phyloP scores from a whole-genome alignment of 805 yeast species.

The Hanseniaspora thailandica region DNA sequence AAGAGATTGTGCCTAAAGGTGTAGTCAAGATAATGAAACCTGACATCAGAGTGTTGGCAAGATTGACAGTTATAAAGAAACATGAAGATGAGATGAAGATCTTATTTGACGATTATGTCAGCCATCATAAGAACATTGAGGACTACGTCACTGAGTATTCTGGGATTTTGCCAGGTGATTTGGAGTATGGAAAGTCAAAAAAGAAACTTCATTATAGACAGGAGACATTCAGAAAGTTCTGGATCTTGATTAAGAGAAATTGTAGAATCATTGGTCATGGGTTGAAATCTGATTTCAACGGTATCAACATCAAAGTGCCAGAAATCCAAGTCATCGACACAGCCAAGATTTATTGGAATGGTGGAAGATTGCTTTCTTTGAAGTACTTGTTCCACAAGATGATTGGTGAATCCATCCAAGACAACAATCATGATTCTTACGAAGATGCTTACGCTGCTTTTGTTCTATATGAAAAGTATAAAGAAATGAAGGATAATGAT shows the following conservation, averaged over 20 bases:
- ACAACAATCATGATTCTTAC: conserved; percentile 90
- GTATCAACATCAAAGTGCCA: conserved; percentile 86
- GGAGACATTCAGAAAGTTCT: conserved; percentile 74
- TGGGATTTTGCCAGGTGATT: conserved; percentile 89
- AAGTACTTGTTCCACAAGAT: conserved; percentile 77
- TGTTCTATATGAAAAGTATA: conserved; percentile 57
- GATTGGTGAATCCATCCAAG: conserved; percentile 66
- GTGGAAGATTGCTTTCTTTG: conserved; percentile 68
- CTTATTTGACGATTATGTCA: conserved; percentile 76
- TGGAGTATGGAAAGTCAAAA: conserved; percentile 54
- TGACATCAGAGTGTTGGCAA: conserved; percentile 62
- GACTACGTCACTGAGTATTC: conserved; percentile 84
- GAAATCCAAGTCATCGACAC: conserved; percentile 80
- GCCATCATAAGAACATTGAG: conserved; percentile 55
- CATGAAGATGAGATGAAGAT: conserved; percentile 33
- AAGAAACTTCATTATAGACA: conserved; percentile 67
- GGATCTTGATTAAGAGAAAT: conserved; percentile 82
- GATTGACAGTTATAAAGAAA: conserved; percentile 60
- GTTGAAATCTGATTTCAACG: conserved; percentile 76
- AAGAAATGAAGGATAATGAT: conserved; percentile 36
- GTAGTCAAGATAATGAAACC: conserved; percentile 60
- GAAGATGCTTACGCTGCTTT: conserved; percentile 91
- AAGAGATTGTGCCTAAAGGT: conserved; percentile 69
- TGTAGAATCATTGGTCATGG: conserved; percentile 95
- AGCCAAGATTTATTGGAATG: conserved; percentile 61